phyloP scores from a whole-genome alignment of 192 early-diverging fungal genomes.

The Anaeromyces robustus region DNA sequence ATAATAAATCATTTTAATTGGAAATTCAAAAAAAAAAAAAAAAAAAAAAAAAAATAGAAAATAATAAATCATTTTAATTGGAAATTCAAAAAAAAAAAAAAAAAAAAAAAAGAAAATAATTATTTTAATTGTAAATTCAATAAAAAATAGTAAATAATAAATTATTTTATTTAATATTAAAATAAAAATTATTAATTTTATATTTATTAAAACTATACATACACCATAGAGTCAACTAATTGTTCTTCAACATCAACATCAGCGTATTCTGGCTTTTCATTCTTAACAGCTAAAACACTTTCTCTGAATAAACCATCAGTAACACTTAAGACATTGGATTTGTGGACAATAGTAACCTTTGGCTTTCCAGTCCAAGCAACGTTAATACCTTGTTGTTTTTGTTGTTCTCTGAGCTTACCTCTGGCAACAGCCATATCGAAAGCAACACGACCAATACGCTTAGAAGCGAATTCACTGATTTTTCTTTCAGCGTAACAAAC shows the following conservation, averaged over 20 bases:
- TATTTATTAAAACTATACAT: constrained; percentile 9
- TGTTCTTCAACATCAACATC: constrained; percentile 81
- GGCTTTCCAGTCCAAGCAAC: constrained; percentile 54
- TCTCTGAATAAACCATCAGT: constrained; percentile 97
- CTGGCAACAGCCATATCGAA: constrained; percentile 82
- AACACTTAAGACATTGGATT: constrained; percentile 87
- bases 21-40: too few relatives aligned
- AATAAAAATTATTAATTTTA: constrained; percentile 1
- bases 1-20: too few relatives aligned
- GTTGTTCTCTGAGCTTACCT: constrained; percentile 39
- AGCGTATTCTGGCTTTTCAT: constrained; percentile 46
- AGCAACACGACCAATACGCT: constrained; percentile 75
- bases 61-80: too few relatives aligned
- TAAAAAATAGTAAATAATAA: too few relatives aligned
- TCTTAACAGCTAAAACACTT: constrained; percentile 44
- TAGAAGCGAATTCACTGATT: constrained; percentile 78
- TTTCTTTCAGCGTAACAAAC: constrained; percentile 74
- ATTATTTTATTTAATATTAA: too few relatives aligned
- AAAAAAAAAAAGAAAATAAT: too few relatives aligned
- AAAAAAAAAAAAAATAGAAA: too few relatives aligned
- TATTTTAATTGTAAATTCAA: too few relatives aligned
- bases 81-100: too few relatives aligned
- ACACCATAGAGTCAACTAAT: constrained; percentile 98
- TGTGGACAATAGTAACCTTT: constrained; percentile 92
- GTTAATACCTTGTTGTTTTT: constrained; percentile 2